Base-by-base conservation (phyloP, 257 asterid genomes). In the Plantago elongata region DNA sequence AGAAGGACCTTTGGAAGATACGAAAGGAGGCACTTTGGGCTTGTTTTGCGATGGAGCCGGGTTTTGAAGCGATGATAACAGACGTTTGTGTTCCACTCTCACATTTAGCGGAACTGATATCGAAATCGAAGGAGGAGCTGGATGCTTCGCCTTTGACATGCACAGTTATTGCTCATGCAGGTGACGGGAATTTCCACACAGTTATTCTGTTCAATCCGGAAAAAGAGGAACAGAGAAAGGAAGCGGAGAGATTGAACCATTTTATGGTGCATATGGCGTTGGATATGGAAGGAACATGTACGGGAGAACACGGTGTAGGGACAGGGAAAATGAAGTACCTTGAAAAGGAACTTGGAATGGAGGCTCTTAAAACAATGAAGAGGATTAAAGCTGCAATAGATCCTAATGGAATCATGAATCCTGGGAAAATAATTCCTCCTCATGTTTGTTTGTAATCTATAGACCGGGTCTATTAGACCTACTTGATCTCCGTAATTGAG, bases 1-100 rank as follows among this genome's bases (percentile, higher is more conserved):
- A 93, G 73, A 84, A 79, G 67, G 99, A 93, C 74, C 94, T 93
- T 45, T 93, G 99, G 99, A 93, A 80, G 95, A 96, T 93, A 64
- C 55, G 99, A 67, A 92, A 89, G 80, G 99, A 92, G 77, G 99
- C 99, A 63, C 96, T 89, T 40, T 92, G 99, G 99, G 96, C 99
- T 57, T 87, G 91, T 80, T 84, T 86, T 69, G 99, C 99, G 11
- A 81, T 89, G 96, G 83, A 67, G 76, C 99, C 96, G 60, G 70
- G 78, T 40, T 83, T 58, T 42, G 97, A 89, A 79, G 99, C 99
- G 30, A 80, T 84, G 96, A 81, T 72, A 72, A 81, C 97, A 65
- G 97, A 89, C 67, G 97, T 86, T 0, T 92, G 96, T 62, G 99
- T 92, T 74, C 99, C 99, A 8, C 72, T 92, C 9, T 89, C 99